A percentile compares a stretch with the other conserved stretches of the same genome.
These are phyloP conservation scores for Ailanthus altissimus DNA, from an alignment of 345 rosid genomes.

Conservation along the genomic window DNA sequence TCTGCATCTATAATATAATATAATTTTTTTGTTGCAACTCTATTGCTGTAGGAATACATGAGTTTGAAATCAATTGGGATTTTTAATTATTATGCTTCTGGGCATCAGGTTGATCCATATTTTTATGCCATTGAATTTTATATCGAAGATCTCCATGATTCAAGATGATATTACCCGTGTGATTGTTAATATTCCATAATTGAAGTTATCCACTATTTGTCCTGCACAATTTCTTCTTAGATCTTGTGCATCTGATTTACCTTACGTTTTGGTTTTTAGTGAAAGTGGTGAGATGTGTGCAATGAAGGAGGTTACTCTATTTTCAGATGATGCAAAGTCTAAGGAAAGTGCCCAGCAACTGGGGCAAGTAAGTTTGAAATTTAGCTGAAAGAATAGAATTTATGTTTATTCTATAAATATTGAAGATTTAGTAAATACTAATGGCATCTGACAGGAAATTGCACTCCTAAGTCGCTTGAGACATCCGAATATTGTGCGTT, in stretches of 20 bases:
- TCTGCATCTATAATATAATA: background rate
- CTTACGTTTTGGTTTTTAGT: conserved; percentile 33
- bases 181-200: background rate
- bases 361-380: conserved; percentile 50
- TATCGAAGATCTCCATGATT: background rate
- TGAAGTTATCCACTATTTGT: background rate
- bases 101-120: background rate
- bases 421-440: background rate
- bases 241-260: conserved; percentile 11
- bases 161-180: background rate
- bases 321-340: conserved; percentile 79
- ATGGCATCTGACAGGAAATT: conserved; percentile 56
- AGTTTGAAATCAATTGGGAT: background rate
- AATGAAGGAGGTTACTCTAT: conserved; percentile 81
- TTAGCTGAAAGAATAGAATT: no score
- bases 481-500: conserved; percentile 79
- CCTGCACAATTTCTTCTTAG: background rate
- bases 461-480: conserved; percentile 59
- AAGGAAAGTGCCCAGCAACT: conserved; percentile 76
- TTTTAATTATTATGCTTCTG: background rate
- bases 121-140: conserved; percentile 5
- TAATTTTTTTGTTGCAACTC: background rate
- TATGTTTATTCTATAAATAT: background rate
- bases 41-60: conserved; percentile 10
- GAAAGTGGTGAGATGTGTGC: conserved; percentile 91